Conservation (phyloP, 805 yeast species). For the Henningerozyma blattae region DNA sequence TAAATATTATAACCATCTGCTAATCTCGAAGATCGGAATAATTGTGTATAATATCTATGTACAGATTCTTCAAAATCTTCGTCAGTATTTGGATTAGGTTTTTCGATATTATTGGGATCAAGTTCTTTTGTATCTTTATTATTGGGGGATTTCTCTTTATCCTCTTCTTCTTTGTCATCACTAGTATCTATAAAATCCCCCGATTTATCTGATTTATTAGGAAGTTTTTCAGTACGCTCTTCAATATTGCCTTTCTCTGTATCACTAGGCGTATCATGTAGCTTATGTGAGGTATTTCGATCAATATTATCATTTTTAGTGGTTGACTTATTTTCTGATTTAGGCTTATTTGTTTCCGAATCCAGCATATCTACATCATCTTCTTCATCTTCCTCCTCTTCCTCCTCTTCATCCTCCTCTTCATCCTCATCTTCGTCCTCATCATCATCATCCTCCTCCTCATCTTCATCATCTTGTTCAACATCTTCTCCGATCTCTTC, state of each 20-base stretch:
- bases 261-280: too few species aligned
- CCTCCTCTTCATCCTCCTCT: conserved; percentile 11
- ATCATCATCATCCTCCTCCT: conserved; percentile 6
- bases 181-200: too few species aligned
- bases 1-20: conserved; percentile 55
- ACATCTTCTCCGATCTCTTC: conserved; percentile 19
- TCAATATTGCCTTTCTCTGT: not conserved
- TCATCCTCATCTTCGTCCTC: conserved; percentile 17
- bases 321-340: conserved; percentile 1
- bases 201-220: too few species aligned
- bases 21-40: conserved; percentile 32
- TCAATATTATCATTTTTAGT: too few species aligned
- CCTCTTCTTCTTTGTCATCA: too few species aligned
- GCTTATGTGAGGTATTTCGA: too few species aligned
- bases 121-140: conserved; percentile 4
- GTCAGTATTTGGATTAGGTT: not conserved
- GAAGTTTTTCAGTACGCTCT: not conserved
- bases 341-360: not conserved
- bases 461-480: conserved; percentile 11
- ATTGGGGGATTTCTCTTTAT: conserved; percentile 2
- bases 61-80: conserved; percentile 4
- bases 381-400: conserved; percentile 11
- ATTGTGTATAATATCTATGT: conserved; percentile 23
- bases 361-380: conserved; percentile 4
- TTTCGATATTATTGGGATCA: conserved; percentile 5